A percentile compares a stretch with the other conserved stretches of the same genome.
These are phyloP conservation scores for Endoconidiophora laricicola DNA, from an alignment of 2,329 filamentous ascomycete genomes.

Conservation along the genomic window DNA sequence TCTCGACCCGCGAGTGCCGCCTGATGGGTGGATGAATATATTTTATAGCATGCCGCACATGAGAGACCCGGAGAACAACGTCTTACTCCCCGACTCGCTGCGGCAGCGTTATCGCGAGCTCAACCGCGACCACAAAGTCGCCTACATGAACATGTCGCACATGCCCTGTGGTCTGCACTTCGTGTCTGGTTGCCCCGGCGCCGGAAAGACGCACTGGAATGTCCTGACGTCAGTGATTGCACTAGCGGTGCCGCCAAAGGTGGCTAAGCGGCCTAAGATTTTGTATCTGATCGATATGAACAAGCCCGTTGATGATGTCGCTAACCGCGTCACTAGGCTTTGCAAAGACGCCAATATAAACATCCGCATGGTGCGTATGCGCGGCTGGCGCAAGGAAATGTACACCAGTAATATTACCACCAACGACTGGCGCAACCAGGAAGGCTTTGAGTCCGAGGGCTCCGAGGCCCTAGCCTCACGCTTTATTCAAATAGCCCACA, in stretches of 20 bases:
- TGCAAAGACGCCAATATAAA: conserved; percentile 22
- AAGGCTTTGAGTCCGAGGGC: conserved; percentile 4
- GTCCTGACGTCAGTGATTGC: conserved; percentile 25
- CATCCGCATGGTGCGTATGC: conserved; percentile 24
- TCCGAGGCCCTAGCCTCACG: conserved; percentile 16
- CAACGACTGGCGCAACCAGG: conserved; percentile 1
- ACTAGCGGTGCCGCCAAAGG: conserved; percentile 8
- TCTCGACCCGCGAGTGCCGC: conserved; percentile 17
- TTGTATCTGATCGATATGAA: conserved; percentile 32
- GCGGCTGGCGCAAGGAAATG: conserved; percentile 25
- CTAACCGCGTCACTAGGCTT: conserved; percentile 24
- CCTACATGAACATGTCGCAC: conserved; percentile 20
- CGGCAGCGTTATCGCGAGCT: conserved; percentile 20
- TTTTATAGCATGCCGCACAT: conserved; percentile 21
- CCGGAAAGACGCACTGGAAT: conserved; percentile 32
- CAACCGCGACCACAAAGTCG: conserved; percentile 23
- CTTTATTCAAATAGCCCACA: conserved; percentile 19
- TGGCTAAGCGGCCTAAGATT: conserved; percentile 17
- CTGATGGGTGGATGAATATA: conserved; percentile 16
- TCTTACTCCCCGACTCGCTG: conserved; percentile 16
- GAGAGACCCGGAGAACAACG: conserved; percentile 15
- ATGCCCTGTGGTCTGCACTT: conserved; percentile 29
- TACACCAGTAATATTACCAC: conserved; percentile 19
- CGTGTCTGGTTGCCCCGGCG: conserved; percentile 30
- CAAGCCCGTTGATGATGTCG: conserved; percentile 29